A percentile compares a stretch with the other conserved stretches of the same genome.
Evolutionary conservation across 306 rosid species (phyloP).

Genomic region (Vigna unguiculata): DNA sequence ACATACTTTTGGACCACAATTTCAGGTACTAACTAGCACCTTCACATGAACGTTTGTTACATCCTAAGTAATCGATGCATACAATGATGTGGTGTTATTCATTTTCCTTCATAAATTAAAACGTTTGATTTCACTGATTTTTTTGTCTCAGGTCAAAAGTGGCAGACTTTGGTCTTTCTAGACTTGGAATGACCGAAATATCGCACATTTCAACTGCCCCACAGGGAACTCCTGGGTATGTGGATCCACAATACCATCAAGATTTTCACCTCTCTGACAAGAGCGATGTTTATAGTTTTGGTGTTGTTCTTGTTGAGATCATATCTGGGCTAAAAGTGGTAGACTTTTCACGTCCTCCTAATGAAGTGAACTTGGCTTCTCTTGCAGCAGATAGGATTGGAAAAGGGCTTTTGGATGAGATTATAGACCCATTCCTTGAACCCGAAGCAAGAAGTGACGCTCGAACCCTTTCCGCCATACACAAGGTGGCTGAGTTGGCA

Average conservation of each 20-base stretch:
- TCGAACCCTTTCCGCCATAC: slow-evolving; percentile 61
- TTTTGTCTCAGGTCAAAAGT: slow-evolving; percentile 66
- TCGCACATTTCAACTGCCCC: slow-evolving; percentile 96
- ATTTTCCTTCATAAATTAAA: too few species aligned
- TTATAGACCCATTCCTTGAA: slow-evolving; percentile 68
- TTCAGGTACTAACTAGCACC: slow-evolving; percentile 37
- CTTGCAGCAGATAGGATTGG: slow-evolving; percentile 73
- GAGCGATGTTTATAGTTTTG: slow-evolving; percentile 93
- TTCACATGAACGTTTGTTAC: too few species aligned
- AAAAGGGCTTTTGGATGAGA: slow-evolving; percentile 69
- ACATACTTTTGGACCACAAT: slow-evolving; percentile 74
- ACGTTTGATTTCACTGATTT: not conserved
- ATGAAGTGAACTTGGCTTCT: slow-evolving; percentile 82
- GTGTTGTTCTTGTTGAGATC: slow-evolving; percentile 91
- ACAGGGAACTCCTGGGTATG: slow-evolving; percentile 96
- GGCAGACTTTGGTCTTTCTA: slow-evolving; percentile 95
- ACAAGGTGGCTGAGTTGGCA: slow-evolving; percentile 86
- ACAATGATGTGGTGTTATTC: too few species aligned
- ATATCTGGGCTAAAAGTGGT: slow-evolving; percentile 82
- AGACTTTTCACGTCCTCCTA: slow-evolving; percentile 78
- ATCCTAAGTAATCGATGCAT: too few species aligned
- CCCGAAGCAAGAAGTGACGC: slow-evolving; percentile 47
- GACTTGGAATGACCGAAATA: slow-evolving; percentile 76
- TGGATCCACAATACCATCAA: slow-evolving; percentile 96
- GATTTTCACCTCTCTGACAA: slow-evolving; percentile 92